A percentile compares a stretch with the other conserved stretches of the same genome.
Conservation (phyloP, 805 yeast genomes). For the Metschnikowia baotianmanensis region DNA sequence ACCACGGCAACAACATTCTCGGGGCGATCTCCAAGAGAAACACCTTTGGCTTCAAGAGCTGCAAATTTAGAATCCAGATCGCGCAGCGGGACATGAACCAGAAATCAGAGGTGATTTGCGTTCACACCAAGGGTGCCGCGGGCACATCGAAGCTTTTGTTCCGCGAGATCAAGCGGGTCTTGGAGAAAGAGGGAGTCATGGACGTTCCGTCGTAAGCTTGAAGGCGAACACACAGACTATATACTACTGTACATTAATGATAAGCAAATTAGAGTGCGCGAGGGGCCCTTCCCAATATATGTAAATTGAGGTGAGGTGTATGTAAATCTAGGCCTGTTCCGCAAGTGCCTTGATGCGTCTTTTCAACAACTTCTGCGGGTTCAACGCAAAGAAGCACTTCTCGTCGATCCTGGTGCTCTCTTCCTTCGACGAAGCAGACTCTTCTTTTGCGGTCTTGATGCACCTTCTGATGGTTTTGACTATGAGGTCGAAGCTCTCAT, state of each 20-base stretch:
- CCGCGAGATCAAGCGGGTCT: slow-evolving; percentile 61
- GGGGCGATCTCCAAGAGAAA: slow-evolving; percentile 64
- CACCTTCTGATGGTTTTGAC: slow-evolving; percentile 49
- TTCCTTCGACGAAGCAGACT: slow-evolving; percentile 51
- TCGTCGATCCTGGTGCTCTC: slow-evolving; percentile 62
- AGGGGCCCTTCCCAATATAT: too few species aligned
- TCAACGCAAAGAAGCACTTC: slow-evolving; percentile 59
- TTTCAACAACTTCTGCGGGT: slow-evolving; percentile 54
- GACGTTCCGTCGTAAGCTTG: slow-evolving; percentile 18
- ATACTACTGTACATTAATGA: not conserved
- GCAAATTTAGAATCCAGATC: slow-evolving; percentile 59
- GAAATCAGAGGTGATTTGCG: slow-evolving; percentile 57
- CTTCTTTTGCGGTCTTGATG: slow-evolving; percentile 39
- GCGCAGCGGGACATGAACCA: slow-evolving; percentile 37
- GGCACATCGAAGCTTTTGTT: slow-evolving; percentile 60
- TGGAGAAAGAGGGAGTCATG: slow-evolving; percentile 63
- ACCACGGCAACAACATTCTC: slow-evolving; percentile 44
- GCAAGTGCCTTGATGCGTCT: slow-evolving; percentile 31
- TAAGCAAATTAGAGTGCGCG: not conserved
- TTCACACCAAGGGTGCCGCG: slow-evolving; percentile 62
- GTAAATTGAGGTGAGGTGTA: not conserved
- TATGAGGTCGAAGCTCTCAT: slow-evolving; percentile 42
- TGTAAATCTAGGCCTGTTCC: not conserved
- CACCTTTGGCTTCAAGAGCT: slow-evolving; percentile 59
- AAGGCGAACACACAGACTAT: not conserved